These are phyloP conservation scores for Fomitopsis schrenkii DNA, from an alignment of 1,284 basidiomycete species.

Conservation along the genomic window DNA sequence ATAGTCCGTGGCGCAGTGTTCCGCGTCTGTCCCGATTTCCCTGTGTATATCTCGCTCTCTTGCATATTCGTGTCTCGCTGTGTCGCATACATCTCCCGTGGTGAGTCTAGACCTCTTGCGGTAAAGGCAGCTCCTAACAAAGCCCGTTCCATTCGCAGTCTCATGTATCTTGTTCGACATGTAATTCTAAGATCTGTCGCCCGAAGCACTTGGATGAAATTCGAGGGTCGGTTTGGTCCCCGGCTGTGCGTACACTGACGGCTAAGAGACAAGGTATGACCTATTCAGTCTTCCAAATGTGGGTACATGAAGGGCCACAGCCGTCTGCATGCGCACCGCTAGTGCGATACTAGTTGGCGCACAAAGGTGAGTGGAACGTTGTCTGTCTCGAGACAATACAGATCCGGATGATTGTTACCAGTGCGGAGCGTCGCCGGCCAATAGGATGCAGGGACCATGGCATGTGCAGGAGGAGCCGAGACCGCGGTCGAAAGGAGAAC, in stretches of 20 bases:
- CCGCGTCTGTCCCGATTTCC: background rate
- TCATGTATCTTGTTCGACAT: background rate
- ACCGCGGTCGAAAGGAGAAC: background rate
- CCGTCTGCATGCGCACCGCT: background rate
- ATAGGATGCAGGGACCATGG: background rate
- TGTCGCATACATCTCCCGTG: background rate
- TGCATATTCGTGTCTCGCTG: slow-evolving; percentile 4
- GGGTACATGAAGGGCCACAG: background rate
- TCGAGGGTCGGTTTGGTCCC: background rate
- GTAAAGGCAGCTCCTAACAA: background rate
- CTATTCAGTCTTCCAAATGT: background rate
- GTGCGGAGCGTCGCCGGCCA: background rate
- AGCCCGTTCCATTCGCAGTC: background rate
- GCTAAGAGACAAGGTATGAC: background rate
- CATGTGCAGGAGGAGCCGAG: background rate
- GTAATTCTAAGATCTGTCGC: background rate
- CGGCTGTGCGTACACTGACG: background rate
- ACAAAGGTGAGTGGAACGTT: background rate
- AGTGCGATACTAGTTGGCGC: background rate
- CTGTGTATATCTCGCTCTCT: slow-evolving; percentile 8
- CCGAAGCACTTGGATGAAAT: background rate
- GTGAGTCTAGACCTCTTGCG: background rate
- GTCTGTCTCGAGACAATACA: background rate
- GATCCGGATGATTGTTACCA: background rate
- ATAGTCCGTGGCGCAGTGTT: slow-evolving; percentile 23